These are phyloP conservation scores for Rhododendron griersonianum DNA, from an alignment of 148 eudicot species.

Conservation along the genomic window DNA sequence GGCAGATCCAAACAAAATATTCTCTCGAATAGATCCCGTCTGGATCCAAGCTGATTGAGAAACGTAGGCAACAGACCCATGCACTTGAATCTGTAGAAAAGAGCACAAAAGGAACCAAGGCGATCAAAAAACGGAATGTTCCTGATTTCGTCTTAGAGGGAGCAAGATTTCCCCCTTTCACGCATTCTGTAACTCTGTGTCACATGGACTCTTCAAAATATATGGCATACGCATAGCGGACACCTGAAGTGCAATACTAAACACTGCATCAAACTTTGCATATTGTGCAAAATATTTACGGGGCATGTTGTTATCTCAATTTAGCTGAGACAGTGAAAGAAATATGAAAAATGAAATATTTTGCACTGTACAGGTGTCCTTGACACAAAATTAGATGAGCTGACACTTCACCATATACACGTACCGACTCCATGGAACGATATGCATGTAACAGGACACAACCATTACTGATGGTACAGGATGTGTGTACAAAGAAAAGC, in stretches of 20 bases:
- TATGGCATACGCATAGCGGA: neutral
- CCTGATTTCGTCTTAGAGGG: neutral
- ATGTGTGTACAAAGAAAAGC: neutral
- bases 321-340: neutral
- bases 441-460: neutral
- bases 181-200: neutral
- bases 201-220: neutral
- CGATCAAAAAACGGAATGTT: neutral
- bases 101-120: constrained; percentile 3
- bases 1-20: constrained; percentile 68
- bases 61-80: constrained; percentile 74
- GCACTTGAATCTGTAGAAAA: constrained; percentile 54
- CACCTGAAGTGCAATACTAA: neutral
- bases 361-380: neutral
- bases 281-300: neutral
- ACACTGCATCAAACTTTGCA: neutral
- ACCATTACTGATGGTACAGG: neutral
- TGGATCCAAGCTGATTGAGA: constrained; percentile 97
- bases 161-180: neutral
- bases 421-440: neutral
- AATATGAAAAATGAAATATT: neutral
- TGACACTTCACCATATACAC: neutral
- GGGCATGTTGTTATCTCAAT: neutral
- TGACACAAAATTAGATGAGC: neutral
- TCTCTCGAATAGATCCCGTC: constrained; percentile 75